phyloP scores from a whole-genome alignment of 2,329 filamentous ascomycete genomes.

The Fusarium sterilihyphosum region DNA sequence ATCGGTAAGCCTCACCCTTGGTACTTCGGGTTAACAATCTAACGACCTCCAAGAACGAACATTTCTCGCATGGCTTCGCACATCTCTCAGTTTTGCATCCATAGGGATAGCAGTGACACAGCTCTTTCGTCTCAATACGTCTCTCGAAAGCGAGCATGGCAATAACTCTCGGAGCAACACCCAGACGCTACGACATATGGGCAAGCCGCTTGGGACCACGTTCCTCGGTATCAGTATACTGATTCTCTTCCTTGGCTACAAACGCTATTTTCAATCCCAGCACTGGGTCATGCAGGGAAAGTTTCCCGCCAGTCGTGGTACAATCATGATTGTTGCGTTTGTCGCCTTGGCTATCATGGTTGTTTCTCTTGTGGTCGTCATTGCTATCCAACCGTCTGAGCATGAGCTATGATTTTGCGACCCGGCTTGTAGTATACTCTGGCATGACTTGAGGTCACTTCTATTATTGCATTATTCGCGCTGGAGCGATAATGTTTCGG shows the following conservation, averaged over 20 bases:
- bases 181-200: conserved; percentile 67
- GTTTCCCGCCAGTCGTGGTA: conserved; percentile 81
- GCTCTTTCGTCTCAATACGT: conserved; percentile 83
- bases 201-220: conserved; percentile 74
- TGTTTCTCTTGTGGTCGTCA: conserved; percentile 66
- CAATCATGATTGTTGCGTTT: conserved; percentile 74
- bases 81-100: conserved; percentile 81
- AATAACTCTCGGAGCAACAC: conserved; percentile 47
- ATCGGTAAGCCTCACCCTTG: conserved; percentile 63
- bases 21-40: neutral
- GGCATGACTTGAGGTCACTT: neutral
- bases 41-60: conserved; percentile 70
- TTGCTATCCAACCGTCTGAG: conserved; percentile 61
- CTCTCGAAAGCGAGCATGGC: conserved; percentile 53
- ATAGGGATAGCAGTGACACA: conserved; percentile 88
- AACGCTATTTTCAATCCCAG: conserved; percentile 81
- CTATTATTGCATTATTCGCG: neutral
- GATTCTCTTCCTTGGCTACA: conserved; percentile 79
- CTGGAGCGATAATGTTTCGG: neutral
- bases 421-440: neutral
- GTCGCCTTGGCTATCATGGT: conserved; percentile 73
- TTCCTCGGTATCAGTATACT: conserved; percentile 81
- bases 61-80: conserved; percentile 86
- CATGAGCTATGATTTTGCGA: conserved; percentile 22
- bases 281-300: conserved; percentile 83